phyloP scores from a whole-genome alignment of 345 rosid species.

The Populus alba region DNA sequence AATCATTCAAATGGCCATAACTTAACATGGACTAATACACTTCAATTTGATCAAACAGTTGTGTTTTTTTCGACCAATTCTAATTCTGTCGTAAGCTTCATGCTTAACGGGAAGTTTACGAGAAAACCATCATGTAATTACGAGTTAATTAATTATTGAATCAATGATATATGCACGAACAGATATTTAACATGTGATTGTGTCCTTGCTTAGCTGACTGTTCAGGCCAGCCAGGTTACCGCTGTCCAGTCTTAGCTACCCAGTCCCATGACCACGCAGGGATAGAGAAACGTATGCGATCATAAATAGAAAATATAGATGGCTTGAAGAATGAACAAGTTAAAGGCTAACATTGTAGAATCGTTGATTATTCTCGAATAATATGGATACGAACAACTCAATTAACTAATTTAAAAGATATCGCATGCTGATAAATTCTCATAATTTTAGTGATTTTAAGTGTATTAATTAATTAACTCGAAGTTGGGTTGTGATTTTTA shows the following conservation, averaged over 20 bases:
- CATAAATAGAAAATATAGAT: neutral
- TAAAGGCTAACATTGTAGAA: neutral
- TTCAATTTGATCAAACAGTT: slow-evolving; percentile 12
- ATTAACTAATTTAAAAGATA: neutral
- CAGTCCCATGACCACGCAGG: neutral
- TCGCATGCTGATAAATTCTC: neutral
- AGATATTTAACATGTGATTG: slow-evolving; percentile 3
- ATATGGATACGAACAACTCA: neutral
- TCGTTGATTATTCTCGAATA: neutral
- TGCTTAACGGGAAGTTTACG: slow-evolving; percentile 19
- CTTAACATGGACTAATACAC: slow-evolving; percentile 1
- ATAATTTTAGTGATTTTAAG: neutral
- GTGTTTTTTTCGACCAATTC: neutral
- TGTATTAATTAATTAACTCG: neutral
- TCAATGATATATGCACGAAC: neutral
- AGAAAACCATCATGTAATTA: neutral
- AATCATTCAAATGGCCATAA: slow-evolving; percentile 20
- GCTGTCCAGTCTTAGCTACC: neutral
- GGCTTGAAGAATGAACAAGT: neutral
- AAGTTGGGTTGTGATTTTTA: neutral
- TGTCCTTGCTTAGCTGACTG: slow-evolving; percentile 18
- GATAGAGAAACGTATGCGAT: neutral
- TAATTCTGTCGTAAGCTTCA: neutral
- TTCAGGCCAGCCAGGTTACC: slow-evolving; percentile 21
- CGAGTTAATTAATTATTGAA: slow-evolving; percentile 1